Evolutionary conservation across 1,284 basidiomycete species (phyloP), one percentile per base, ranked within the genome.

Genomic region (Violaceomyces palustris): DNA sequence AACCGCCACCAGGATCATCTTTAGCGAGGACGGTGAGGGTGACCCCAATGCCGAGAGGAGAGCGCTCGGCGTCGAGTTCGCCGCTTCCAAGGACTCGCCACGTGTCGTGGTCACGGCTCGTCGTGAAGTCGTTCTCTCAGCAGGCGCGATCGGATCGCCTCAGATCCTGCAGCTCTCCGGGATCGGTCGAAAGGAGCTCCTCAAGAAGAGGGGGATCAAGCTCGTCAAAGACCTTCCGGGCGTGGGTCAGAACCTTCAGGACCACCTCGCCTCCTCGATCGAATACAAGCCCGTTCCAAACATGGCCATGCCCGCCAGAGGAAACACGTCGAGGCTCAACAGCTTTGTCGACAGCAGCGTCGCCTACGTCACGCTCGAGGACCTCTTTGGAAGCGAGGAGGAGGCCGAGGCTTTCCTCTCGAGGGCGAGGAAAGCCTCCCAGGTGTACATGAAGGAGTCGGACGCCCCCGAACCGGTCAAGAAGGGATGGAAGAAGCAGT

Each of bases 161-260:
- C 74, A 79, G 49, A 73, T 81, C 17, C 70, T 80, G 0, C 78
- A 80, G 47, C 64, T 80, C 3, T 79, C 78, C 2, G 80, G 80
- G 6, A 77, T 81, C 29, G 80, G 79, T 6, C 58, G 73, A 36
- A 64, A 61, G 17, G 67, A 74, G 10, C 60, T 79, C 1, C 71
- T 81, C 10, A 50, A 64, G 10, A 65, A 55, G 28, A 55, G 76
- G n/a, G 75, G 75, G 9, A 72, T 81, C 14, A 66, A 72, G 2
- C 42, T 75, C 4, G 71, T 75, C 42, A 59, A 79, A 25, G 69
- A 78, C 22, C 73, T 81, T 12, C 75, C 77, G 5, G 78, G 78
- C 4, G 79, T 81, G 1, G 80, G 80, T 5, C 73, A 75, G 53
- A 80, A 81, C 58, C 64, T 79, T 6, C 79, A 80, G 42, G 80